These are phyloP conservation scores for Cyclotella sp. DNA, from an alignment of 108 stramenopile genomes.

Conservation along the genomic window DNA sequence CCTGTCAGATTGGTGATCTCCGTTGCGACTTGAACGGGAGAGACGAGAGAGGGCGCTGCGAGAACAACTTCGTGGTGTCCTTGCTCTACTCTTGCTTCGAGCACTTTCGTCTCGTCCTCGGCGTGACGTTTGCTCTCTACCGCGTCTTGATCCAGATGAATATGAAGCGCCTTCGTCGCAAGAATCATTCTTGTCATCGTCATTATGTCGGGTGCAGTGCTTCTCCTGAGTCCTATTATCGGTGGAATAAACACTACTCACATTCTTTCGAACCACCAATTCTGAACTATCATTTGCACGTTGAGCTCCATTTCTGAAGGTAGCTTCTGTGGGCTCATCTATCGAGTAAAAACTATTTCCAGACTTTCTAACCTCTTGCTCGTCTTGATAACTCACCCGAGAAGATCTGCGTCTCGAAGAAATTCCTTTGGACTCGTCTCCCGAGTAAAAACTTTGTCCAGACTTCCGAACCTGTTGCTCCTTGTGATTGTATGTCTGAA, in stretches of 20 bases:
- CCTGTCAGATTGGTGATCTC: not conserved
- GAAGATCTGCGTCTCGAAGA: not conserved
- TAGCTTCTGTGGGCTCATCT: not conserved
- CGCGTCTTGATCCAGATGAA: not conserved
- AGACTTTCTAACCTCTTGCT: not conserved
- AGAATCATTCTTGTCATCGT: not conserved
- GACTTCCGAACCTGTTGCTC: not conserved
- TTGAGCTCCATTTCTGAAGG: not conserved
- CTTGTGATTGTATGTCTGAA: too few species aligned
- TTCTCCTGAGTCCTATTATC: not conserved
- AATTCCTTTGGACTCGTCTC: too few species aligned
- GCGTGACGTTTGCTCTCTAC: not conserved
- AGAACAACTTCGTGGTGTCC: not conserved
- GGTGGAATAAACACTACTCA: not conserved
- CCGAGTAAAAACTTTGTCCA: not conserved
- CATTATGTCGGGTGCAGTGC: not conserved
- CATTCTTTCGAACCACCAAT: not conserved
- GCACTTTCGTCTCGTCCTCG: constrained; percentile 4
- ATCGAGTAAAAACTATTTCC: constrained; percentile 2
- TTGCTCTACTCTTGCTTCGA: not conserved
- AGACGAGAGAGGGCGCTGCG: not conserved
- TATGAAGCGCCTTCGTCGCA: not conserved
- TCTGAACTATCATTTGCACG: too few species aligned
- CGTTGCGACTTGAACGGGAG: not conserved
- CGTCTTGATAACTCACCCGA: not conserved